phyloP scores from a whole-genome alignment of 208 protist genomes.

The Perkinsela sp. region DNA sequence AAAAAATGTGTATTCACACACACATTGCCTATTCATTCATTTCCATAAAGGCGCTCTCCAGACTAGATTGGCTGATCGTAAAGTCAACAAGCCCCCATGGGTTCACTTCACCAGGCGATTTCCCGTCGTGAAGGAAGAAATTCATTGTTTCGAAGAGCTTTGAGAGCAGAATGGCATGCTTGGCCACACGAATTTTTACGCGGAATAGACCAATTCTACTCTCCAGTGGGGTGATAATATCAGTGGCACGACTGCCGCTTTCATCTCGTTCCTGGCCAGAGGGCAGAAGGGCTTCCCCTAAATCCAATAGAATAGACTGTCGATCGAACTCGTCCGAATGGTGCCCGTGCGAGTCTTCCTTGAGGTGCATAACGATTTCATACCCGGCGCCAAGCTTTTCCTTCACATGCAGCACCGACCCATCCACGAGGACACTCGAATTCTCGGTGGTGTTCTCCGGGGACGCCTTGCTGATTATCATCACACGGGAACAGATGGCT shows the following conservation, averaged over 20 bases:
- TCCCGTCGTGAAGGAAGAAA: not conserved
- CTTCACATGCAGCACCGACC: not conserved
- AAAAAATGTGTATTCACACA: too few relatives aligned
- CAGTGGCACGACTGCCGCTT: not conserved
- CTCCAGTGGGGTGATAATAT: not conserved
- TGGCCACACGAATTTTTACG: not conserved
- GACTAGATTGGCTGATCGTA: not conserved
- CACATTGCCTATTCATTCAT: too few relatives aligned
- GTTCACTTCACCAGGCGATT: not conserved
- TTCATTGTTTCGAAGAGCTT: not conserved
- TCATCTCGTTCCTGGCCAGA: not conserved
- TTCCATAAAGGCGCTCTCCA: not conserved
- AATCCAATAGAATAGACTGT: not conserved
- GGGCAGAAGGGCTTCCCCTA: not conserved
- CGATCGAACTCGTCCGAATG: not conserved
- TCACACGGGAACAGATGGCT: conserved; percentile 33
- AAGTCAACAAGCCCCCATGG: not conserved
- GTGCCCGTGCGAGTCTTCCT: not conserved
- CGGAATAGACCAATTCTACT: not conserved
- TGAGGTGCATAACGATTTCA: not conserved
- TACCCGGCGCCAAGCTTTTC: not conserved
- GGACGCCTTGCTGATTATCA: conserved; percentile 22
- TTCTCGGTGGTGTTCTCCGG: not conserved
- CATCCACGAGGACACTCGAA: not conserved
- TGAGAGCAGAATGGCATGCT: not conserved